Conservation (phyloP, 495 filamentous ascomycete species). For the Patellaria atrata region DNA sequence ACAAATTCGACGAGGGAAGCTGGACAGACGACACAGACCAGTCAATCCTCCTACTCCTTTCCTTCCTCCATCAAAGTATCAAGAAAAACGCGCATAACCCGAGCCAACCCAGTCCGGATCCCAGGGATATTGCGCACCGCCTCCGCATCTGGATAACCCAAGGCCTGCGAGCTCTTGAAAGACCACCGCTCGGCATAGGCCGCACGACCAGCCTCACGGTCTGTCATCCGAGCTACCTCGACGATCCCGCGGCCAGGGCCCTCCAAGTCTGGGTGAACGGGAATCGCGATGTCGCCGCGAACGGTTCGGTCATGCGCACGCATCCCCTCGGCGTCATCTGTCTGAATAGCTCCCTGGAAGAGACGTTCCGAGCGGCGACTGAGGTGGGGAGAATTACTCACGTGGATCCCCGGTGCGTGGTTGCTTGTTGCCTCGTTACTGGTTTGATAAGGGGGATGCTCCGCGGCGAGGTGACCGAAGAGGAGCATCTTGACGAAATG, state of each 20-base stretch:
- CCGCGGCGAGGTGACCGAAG: constrained; percentile 27
- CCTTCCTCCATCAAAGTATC: constrained; percentile 32
- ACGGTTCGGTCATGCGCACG: constrained; percentile 36
- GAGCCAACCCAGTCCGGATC: constrained; percentile 15
- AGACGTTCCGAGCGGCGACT: constrained; percentile 22
- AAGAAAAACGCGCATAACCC: no score
- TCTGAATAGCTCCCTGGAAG: constrained; percentile 19
- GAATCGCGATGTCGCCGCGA: constrained; percentile 27
- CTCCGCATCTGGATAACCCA: constrained; percentile 29
- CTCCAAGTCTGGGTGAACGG: constrained; percentile 26
- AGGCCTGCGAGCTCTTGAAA: constrained; percentile 29
- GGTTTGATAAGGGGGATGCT: constrained; percentile 30
- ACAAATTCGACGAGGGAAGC: constrained; percentile 24
- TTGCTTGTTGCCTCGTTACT: constrained; percentile 30
- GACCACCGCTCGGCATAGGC: constrained; percentile 32
- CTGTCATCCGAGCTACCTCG: constrained; percentile 19
- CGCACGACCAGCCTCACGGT: constrained; percentile 27
- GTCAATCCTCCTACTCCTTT: constrained; percentile 30
- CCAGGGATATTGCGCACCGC: constrained; percentile 27
- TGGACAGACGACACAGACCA: constrained; percentile 43
- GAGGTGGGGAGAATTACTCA: constrained; percentile 29
- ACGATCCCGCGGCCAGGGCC: constrained; percentile 23
- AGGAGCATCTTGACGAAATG: constrained; percentile 25
- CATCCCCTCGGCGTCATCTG: constrained; percentile 32
- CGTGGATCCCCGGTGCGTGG: constrained; percentile 33